Evolutionary conservation across 1,284 basidiomycete species (phyloP).

Genomic region (Ustilago sp.): DNA sequence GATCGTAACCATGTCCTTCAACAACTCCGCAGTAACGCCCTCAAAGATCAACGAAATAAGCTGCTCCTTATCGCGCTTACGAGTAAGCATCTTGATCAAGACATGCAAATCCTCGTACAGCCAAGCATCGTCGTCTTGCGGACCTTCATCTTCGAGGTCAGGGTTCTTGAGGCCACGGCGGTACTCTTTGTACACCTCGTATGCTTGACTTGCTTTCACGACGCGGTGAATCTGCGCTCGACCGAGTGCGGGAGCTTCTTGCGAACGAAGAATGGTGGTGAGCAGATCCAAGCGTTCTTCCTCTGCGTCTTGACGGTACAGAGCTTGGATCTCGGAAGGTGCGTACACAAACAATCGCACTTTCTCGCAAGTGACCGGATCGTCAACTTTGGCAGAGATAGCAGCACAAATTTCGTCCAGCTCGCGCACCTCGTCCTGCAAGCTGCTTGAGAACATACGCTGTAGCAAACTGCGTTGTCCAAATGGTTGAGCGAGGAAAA

Average conservation of each 20-base stretch:
- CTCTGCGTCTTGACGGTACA: slow-evolving; percentile 68
- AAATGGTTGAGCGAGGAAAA: slow-evolving; percentile 98
- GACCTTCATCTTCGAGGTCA: slow-evolving; percentile 75
- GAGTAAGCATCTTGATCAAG: slow-evolving; percentile 64
- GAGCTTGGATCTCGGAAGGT: slow-evolving; percentile 85
- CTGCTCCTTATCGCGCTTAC: slow-evolving; percentile 89
- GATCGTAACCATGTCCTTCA: slow-evolving; percentile 99
- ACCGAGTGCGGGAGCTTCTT: slow-evolving; percentile 76
- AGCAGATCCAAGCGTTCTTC: slow-evolving; percentile 83
- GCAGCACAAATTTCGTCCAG: slow-evolving; percentile 86
- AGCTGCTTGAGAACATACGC: slow-evolving; percentile 92
- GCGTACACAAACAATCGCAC: slow-evolving; percentile 86
- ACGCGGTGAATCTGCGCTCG: slow-evolving; percentile 61
- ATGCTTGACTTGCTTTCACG: slow-evolving; percentile 63
- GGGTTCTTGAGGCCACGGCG: slow-evolving; percentile 57
- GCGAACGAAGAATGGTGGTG: slow-evolving; percentile 83
- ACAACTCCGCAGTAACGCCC: slow-evolving; percentile 90
- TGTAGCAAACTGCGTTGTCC: slow-evolving; percentile 82
- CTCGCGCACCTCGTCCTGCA: slow-evolving; percentile 87
- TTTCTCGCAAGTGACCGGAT: slow-evolving; percentile 87
- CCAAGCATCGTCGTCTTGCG: slow-evolving; percentile 67
- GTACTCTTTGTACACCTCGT: slow-evolving; percentile 64
- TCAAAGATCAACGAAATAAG: slow-evolving; percentile 94
- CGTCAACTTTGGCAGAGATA: slow-evolving; percentile 88
- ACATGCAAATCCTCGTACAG: slow-evolving; percentile 69